Base-by-base conservation (phyloP, 805 yeast species). In the Ogataea corticis region DNA sequence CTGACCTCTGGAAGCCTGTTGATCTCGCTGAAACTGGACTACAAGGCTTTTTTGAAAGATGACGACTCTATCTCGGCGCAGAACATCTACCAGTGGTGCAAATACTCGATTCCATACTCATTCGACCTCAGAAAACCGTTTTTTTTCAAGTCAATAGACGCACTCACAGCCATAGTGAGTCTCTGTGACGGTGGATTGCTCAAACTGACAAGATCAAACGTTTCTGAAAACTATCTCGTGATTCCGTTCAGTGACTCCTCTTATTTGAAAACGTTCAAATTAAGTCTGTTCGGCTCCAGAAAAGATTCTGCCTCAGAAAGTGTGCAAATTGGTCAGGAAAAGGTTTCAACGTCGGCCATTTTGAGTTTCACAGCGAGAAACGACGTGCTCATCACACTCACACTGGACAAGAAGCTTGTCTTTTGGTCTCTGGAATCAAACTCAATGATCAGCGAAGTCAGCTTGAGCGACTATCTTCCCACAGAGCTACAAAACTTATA, bases 151-250 rank as follows among this genome's bases (percentile, higher is more conserved):
- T 62, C 83, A 1, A 63, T 82, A 13, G 72, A 77, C 27, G 50
- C 66, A 0, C 55, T 59, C 2, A 71, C 75, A 36, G 58, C 81
- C 7, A 60, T 89, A 3, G 79, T 85, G 0, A 72, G 88, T 4
- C 69, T 90, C 39, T 72, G 74, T 35, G 96, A 91, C 65, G 97
- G 97, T 19, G 88, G 91, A 1, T 61, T 90, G 33, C 65, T 88
- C 40, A 82, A 81, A 36, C 68, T 85, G 46, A 54, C 56, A 29
- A 68, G 80, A 52, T 34, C 40, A 1, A 31, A 33, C 15, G 46
- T 46, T n/a, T 50, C 44, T 18, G 53, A 44, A 7, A 51, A 55
- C 15, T 55, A 53, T 18, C 39, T 45, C n/a, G 58, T 61, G 3
- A 41, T 54, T 1, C 62, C 68, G 23, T 85, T 85, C 61, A 76